Conservation (phyloP, 768 basidiomycete genomes). For the Hygrocybe coccinea region DNA sequence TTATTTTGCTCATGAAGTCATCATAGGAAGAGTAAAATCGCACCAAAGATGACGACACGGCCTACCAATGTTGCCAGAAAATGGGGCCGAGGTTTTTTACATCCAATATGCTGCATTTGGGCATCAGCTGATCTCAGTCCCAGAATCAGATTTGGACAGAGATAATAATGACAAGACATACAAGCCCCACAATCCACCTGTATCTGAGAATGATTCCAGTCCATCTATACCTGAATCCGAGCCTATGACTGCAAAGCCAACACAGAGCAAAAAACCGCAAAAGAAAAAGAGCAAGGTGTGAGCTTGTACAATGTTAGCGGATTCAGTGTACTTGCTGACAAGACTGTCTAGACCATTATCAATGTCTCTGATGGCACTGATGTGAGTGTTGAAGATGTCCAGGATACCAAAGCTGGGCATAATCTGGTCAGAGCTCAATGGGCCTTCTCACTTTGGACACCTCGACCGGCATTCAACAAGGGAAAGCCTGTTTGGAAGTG, state of each 20-base stretch:
- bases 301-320: background rate
- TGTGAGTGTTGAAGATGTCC: background rate
- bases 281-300: conserved; percentile 2
- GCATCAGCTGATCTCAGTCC: background rate
- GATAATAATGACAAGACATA: background rate
- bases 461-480: conserved; percentile 1
- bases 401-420: background rate
- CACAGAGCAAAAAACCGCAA: background rate
- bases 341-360: background rate
- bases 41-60: background rate
- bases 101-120: background rate
- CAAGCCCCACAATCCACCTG: background rate
- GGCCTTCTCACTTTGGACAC: conserved; percentile 1
- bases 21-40: background rate
- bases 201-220: background rate
- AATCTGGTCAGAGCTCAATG: background rate
- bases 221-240: background rate
- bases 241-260: background rate
- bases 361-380: background rate
- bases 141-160: background rate
- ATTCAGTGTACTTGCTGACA: background rate
- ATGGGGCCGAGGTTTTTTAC: background rate
- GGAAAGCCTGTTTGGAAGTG: background rate
- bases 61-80: background rate
- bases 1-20: background rate